These are phyloP conservation scores for Skeletonema tropicum DNA, from an alignment of 108 stramenopile species.

Conservation along the genomic window DNA sequence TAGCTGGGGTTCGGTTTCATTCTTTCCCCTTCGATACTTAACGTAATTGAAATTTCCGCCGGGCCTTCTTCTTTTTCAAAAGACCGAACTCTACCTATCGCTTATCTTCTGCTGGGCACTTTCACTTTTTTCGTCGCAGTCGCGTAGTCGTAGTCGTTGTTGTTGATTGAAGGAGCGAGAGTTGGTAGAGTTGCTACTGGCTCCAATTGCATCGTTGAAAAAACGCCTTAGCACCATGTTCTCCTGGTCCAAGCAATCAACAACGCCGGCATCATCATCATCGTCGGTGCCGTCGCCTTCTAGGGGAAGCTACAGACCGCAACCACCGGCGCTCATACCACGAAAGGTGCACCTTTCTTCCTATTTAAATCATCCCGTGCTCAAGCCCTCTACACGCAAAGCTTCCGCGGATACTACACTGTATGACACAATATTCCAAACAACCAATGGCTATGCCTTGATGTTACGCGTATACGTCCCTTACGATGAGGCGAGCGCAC, in stretches of 20 bases:
- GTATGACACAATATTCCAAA: constrained; percentile 87
- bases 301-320: neutral
- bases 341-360: constrained; percentile 69
- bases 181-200: no score
- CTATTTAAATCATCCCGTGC: constrained; percentile 67
- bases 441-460: constrained; percentile 68
- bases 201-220: neutral
- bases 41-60: no score
- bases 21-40: no score
- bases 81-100: no score
- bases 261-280: neutral
- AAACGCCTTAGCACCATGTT: constrained; percentile 28
- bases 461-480: constrained; percentile 77
- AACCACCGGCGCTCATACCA: constrained; percentile 8
- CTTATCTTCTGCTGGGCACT: no score
- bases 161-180: no score
- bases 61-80: no score
- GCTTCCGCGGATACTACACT: constrained; percentile 71
- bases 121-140: no score
- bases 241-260: constrained; percentile 33
- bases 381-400: constrained; percentile 71
- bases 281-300: no score
- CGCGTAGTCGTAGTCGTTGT: no score
- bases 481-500: constrained; percentile 19
- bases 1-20: no score